Conservation (phyloP, 2,329 filamentous ascomycete species). For the Drechslera avenae region DNA sequence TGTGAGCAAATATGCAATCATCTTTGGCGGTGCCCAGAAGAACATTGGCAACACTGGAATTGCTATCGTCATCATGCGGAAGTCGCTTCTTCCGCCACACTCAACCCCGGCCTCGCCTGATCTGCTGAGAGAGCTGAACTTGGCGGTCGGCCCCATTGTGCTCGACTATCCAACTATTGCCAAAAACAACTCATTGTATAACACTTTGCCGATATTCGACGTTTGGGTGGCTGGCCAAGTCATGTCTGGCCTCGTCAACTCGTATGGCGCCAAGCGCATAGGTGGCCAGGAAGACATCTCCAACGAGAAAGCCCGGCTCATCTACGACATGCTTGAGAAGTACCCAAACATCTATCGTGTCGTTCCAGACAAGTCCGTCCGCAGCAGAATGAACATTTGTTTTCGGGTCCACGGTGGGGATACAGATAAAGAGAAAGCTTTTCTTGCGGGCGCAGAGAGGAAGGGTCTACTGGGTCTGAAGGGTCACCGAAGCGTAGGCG, state of each 20-base stretch:
- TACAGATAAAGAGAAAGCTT: slow-evolving; percentile 76
- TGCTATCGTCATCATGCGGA: slow-evolving; percentile 83
- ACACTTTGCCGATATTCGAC: slow-evolving; percentile 93
- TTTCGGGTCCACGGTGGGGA: slow-evolving; percentile 74
- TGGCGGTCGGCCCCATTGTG: slow-evolving; percentile 80
- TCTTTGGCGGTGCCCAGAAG: slow-evolving; percentile 94
- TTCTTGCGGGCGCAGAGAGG: slow-evolving; percentile 73
- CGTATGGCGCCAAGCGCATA: slow-evolving; percentile 69
- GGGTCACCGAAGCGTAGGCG: slow-evolving; percentile 85
- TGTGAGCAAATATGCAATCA: slow-evolving; percentile 76
- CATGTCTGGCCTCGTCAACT: slow-evolving; percentile 72
- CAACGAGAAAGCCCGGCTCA: slow-evolving; percentile 72
- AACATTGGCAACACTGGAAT: slow-evolving; percentile 87
- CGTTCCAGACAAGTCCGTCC: slow-evolving; percentile 73
- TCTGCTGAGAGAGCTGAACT: slow-evolving; percentile 72
- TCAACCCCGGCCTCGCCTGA: slow-evolving; percentile 63
- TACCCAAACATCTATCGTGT: slow-evolving; percentile 75
- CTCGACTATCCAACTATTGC: slow-evolving; percentile 83
- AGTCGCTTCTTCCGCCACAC: slow-evolving; percentile 73
- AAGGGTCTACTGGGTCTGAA: slow-evolving; percentile 78
- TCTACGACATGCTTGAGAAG: slow-evolving; percentile 79
- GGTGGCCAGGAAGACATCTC: slow-evolving; percentile 76
- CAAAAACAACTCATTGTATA: slow-evolving; percentile 95
- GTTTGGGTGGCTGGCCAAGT: slow-evolving; percentile 91
- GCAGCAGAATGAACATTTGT: slow-evolving; percentile 94